phyloP scores from a whole-genome alignment of 2,329 filamentous ascomycete genomes.

The Cladophialophora yegresii region DNA sequence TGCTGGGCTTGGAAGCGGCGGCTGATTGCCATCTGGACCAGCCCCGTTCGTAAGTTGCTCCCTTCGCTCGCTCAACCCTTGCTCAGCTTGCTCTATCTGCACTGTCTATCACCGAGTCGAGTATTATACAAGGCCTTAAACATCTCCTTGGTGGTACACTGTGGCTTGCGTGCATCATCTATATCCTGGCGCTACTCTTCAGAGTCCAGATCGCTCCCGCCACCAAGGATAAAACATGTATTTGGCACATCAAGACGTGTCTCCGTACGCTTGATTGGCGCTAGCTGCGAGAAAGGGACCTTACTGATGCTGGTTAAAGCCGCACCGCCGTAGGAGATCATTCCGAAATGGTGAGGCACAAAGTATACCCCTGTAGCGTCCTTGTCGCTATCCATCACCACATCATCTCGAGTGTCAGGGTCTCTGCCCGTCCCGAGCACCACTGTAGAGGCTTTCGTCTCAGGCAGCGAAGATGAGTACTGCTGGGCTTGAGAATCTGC shows the following conservation, averaged over 20 bases:
- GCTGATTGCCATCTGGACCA: neutral
- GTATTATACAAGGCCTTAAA: neutral
- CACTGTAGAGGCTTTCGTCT: neutral
- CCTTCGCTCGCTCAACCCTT: neutral
- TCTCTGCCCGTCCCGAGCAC: slow-evolving; percentile 2
- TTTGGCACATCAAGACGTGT: slow-evolving; percentile 25
- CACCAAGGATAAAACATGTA: slow-evolving; percentile 12
- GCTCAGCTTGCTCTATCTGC: neutral
- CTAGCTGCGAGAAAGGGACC: neutral
- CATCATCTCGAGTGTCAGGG: slow-evolving; percentile 3
- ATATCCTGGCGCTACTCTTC: neutral
- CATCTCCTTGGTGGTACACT: neutral
- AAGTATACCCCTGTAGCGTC: slow-evolving; percentile 10
- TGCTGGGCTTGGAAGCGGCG: neutral
- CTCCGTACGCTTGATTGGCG: neutral
- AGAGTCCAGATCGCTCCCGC: neutral
- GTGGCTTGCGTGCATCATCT: neutral
- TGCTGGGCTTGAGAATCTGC: neutral
- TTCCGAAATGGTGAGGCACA: slow-evolving; percentile 28
- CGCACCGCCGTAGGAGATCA: slow-evolving; percentile 26
- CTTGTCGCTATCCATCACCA: neutral
- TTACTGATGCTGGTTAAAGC: slow-evolving; percentile 7
- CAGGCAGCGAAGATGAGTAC: neutral
- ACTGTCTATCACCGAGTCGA: neutral
- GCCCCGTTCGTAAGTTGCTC: neutral